A percentile compares a stretch with the other conserved stretches of the same genome.
Evolutionary conservation across 129 eudicot genomes (phyloP).

Genomic region (Centaurea solstitialis): DNA sequence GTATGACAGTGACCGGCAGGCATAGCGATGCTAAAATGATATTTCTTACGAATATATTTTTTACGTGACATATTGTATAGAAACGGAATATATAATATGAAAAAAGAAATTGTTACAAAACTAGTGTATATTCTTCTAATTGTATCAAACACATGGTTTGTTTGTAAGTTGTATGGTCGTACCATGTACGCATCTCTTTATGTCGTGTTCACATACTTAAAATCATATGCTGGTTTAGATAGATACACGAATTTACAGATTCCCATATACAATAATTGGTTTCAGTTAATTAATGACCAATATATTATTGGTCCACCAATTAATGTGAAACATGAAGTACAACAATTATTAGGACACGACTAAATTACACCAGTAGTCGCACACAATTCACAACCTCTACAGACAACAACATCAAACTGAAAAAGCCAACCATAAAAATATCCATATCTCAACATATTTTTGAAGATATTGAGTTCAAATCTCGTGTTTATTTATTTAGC

Average conservation of each 20-base stretch:
- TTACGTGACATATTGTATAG: too few relatives aligned
- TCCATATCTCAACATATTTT: background rate
- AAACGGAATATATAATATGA: background rate
- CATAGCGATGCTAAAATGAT: background rate
- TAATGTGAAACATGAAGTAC: background rate
- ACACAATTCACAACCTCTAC: background rate
- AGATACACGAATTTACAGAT: background rate
- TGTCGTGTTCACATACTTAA: background rate
- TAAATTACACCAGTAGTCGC: background rate
- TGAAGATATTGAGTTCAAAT: background rate
- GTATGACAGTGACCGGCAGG: background rate
- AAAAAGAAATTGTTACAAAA: background rate
- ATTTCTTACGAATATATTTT: too few relatives aligned
- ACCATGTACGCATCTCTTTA: background rate
- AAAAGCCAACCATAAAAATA: background rate
- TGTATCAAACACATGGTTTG: background rate
- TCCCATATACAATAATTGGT: background rate
- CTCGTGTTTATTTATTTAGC: background rate
- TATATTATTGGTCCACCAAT: background rate
- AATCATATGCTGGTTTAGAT: background rate
- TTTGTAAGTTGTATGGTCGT: background rate
- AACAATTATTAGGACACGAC: background rate
- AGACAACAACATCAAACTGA: background rate
- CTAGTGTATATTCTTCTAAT: background rate
- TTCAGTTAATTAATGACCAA: background rate